Percentiles rank a stretch among this genome's conserved stretches.
Evolutionary conservation across 202 grass and related monocot species (phyloP).

Genomic region (Hordeum pubiflorum): DNA sequence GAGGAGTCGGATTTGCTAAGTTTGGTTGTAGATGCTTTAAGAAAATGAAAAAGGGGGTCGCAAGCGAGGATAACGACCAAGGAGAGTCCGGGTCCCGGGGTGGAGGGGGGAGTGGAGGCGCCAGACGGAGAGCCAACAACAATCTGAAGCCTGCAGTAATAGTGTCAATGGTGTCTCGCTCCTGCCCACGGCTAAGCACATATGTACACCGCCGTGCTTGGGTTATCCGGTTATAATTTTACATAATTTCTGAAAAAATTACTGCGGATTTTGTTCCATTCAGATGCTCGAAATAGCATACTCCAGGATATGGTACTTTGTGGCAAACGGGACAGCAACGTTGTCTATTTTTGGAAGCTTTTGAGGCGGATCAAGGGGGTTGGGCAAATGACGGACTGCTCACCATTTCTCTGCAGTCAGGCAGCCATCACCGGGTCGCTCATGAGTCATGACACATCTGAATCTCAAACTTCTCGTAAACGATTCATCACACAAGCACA

Average conservation of each 20-base stretch:
- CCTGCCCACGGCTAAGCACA: too few species aligned
- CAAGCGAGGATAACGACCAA: too few species aligned
- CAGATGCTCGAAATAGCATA: neutral
- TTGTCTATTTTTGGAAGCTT: slow-evolving; percentile 20
- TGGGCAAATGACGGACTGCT: neutral
- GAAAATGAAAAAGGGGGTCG: too few species aligned
- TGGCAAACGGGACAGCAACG: neutral
- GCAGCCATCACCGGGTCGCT: neutral
- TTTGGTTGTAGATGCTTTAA: too few species aligned
- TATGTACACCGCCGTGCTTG: too few species aligned
- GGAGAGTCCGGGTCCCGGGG: too few species aligned
- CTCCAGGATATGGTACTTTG: neutral
- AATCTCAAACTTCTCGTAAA: neutral
- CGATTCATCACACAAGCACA: neutral
- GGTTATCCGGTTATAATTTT: too few species aligned
- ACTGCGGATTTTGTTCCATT: neutral
- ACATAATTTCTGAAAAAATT: neutral
- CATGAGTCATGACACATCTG: neutral
- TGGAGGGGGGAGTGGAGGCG: too few species aligned
- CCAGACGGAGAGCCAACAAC: too few species aligned
- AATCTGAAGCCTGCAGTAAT: too few species aligned
- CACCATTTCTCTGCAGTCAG: neutral
- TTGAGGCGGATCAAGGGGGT: neutral
- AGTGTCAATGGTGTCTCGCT: too few species aligned
- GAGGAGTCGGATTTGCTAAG: too few species aligned